Evolutionary conservation across 73 alveolate species (phyloP).

Genomic region (Symbiodinium pilosum): DNA sequence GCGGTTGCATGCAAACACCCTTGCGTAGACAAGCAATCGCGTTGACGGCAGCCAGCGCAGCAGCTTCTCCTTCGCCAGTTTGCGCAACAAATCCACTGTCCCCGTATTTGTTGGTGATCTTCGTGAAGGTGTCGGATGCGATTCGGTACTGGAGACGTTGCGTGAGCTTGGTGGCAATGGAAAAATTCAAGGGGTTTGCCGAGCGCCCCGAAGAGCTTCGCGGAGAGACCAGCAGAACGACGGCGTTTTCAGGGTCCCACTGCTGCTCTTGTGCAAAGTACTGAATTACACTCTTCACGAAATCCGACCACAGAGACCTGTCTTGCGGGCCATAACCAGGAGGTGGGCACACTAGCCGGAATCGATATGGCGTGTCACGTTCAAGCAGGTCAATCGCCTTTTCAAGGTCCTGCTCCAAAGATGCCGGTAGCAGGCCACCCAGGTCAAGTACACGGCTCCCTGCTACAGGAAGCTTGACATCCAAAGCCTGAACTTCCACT

Average conservation of each 20-base stretch:
- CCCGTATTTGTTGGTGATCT: conserved; percentile 51
- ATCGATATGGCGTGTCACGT: conserved; percentile 70
- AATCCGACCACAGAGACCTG: conserved; percentile 33
- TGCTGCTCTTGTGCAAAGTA: conserved; percentile 42
- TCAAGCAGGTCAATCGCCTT: conserved; percentile 47
- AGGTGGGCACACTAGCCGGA: conserved; percentile 66
- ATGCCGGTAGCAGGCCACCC: conserved; percentile 26
- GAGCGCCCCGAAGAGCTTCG: conserved; percentile 52
- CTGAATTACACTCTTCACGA: conserved; percentile 8
- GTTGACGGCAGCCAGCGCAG: conserved; percentile 51
- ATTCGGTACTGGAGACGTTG: conserved; percentile 62
- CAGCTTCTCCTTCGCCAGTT: conserved; percentile 60
- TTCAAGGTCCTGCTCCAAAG: conserved; percentile 25
- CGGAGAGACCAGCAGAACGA: conserved; percentile 67
- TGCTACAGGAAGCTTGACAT: background rate
- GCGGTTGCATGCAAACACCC: conserved; percentile 86
- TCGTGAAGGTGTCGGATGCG: conserved; percentile 58
- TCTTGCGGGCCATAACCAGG: conserved; percentile 68
- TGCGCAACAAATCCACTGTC: conserved; percentile 16
- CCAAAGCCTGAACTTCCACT: no score
- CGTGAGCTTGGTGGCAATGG: conserved; percentile 65
- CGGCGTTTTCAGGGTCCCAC: conserved; percentile 67
- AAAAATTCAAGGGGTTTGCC: conserved; percentile 53
- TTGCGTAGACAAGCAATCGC: conserved; percentile 64
- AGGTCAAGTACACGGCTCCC: conserved; percentile 13